Base-by-base conservation (phyloP, 2,329 filamentous ascomycete species). In the Madurella fahalii region DNA sequence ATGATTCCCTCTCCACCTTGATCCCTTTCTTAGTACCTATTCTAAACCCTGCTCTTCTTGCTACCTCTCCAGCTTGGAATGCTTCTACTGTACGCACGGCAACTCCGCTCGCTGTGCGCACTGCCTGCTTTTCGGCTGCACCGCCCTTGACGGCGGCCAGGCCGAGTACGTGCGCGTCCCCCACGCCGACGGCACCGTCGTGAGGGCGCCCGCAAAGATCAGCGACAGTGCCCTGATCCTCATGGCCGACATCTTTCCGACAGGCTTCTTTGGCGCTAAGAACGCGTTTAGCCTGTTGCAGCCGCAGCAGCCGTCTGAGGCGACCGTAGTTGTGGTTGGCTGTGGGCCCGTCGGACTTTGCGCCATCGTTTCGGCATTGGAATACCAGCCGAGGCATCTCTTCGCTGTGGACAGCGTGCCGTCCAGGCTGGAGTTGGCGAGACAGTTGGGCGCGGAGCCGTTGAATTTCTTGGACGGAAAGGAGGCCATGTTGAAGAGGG, bases 161-260 rank as follows among this genome's bases (percentile, higher is more conserved):
- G 90, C 90, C 32, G 86, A 94, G 71, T 95, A 85, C 67, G 86
- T 92, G 49, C 84, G 90, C 34, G 81, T 95, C 13, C 92, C 92
- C 0, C 74, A 86, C 52, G 91, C 91, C 11, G 90, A 95, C 65
- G 83, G 84, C 37, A 95, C 90, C 1, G 82, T 86, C n/a, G 80
- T 91, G 66, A 86, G 85, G 64, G 86, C 90, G 0, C 87, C 88
- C 0, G 71, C 81, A 1, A 82, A 79, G 9, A 86, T 95, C 54
- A 82, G 86, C 17, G 86, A 93, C 62, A 81, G 87, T 60, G 84
- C 84, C 37, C 77, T 95, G 47, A 84, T 95, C 7, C 79, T 96
- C 25, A 95, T 96, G 91, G 90, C 89, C 15, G 91, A 96, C 67
- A 95, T 96, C 64, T 95, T 94, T 71, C 91, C 91, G 1, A 90